A percentile compares a stretch with the other conserved stretches of the same genome.
Evolutionary conservation across 345 rosid genomes (phyloP).

Genomic region (Cardamine chenopodiifolia): DNA sequence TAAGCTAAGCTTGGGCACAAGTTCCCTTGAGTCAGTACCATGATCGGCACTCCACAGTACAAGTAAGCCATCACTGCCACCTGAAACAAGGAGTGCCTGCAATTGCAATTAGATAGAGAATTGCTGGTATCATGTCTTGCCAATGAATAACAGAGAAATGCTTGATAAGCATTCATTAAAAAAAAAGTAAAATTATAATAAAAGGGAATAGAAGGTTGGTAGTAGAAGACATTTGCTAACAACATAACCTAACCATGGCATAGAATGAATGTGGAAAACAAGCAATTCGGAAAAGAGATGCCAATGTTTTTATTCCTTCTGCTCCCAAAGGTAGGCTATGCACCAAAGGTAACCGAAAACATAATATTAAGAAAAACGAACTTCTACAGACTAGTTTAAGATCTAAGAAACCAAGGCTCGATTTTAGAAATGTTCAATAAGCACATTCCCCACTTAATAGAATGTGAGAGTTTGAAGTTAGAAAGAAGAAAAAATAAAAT

Average conservation of each 20-base stretch:
- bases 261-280: background rate
- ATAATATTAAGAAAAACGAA: background rate
- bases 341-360: constrained; percentile 15
- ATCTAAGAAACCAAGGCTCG: constrained; percentile 1
- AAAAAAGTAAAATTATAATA: background rate
- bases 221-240: background rate
- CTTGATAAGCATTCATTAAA: constrained; percentile 1
- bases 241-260: constrained; percentile 23
- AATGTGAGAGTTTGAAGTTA: background rate
- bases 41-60: constrained; percentile 97
- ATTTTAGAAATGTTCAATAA: background rate
- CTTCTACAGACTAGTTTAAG: background rate
- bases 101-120: constrained; percentile 38
- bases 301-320: background rate
- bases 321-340: constrained; percentile 8
- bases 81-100: constrained; percentile 97
- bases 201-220: background rate
- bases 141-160: background rate
- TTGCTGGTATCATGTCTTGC: constrained; percentile 21
- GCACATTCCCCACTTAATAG: background rate
- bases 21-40: constrained; percentile 90
- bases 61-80: constrained; percentile 95
- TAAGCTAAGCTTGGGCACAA: constrained; percentile 95
- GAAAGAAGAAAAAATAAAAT: constrained; percentile 8
- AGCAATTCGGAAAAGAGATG: constrained; percentile 12